Percentiles rank a stretch among this genome's conserved stretches.
Conservation (phyloP, 148 eudicot species). For the Silene latifolia region DNA sequence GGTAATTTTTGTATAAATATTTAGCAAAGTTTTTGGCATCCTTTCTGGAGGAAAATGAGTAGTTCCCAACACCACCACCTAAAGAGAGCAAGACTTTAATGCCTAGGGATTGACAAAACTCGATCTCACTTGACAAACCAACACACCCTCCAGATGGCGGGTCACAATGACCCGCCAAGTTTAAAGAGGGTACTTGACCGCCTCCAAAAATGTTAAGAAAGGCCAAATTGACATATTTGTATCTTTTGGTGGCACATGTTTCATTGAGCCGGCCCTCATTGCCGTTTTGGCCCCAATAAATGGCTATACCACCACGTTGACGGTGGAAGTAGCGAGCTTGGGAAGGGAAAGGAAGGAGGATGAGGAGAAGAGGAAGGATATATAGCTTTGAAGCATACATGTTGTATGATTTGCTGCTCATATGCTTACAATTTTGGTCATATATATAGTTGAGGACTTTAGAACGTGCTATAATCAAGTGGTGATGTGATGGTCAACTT, state of each 20-base stretch:
- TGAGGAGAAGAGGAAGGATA: constrained; percentile 29
- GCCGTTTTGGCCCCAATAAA: constrained; percentile 53
- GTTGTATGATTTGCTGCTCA: constrained; percentile 5
- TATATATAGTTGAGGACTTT: constrained; percentile 3
- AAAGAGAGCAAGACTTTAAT: constrained; percentile 31
- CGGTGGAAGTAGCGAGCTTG: constrained; percentile 6
- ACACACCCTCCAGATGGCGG: constrained; percentile 38
- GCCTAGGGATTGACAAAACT: constrained; percentile 33
- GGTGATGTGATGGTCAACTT: constrained; percentile 19
- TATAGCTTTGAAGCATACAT: constrained; percentile 27
- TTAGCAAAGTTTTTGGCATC: constrained; percentile 35
- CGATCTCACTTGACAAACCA: constrained; percentile 29
- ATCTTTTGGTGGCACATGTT: constrained; percentile 42
- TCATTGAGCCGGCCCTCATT: constrained; percentile 40
- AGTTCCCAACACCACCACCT: constrained; percentile 27
- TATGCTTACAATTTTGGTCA: not conserved
- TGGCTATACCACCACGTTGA: constrained; percentile 34
- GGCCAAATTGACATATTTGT: constrained; percentile 42
- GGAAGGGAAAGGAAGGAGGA: constrained; percentile 28
- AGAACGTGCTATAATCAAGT: not conserved
- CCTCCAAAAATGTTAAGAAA: constrained; percentile 43
- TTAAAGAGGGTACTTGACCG: constrained; percentile 38
- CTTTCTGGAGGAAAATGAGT: constrained; percentile 23
- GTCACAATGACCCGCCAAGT: constrained; percentile 52
- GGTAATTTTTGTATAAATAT: constrained; percentile 33